phyloP scores from a whole-genome alignment of 768 basidiomycete species.

The Suillus weaverae region DNA sequence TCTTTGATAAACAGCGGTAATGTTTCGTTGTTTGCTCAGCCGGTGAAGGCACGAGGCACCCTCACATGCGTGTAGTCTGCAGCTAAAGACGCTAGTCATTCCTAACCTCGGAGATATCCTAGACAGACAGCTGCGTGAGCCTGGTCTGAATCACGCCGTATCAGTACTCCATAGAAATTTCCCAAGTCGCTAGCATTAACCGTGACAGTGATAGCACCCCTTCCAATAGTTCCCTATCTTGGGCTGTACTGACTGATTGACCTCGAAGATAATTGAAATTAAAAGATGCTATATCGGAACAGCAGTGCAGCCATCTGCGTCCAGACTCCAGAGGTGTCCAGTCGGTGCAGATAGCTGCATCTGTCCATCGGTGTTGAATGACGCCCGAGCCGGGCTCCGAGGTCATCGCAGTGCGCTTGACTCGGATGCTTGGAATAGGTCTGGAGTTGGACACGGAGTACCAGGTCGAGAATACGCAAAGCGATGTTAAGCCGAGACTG shows the following conservation, averaged over 20 bases:
- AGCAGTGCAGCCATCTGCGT: neutral
- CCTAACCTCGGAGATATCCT: neutral
- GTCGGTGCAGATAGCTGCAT: neutral
- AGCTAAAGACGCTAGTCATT: neutral
- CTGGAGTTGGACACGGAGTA: neutral
- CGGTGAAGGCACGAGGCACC: neutral
- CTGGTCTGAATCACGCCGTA: neutral
- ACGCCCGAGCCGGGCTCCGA: neutral
- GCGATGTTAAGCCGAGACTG: neutral
- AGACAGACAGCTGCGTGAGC: neutral
- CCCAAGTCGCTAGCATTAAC: neutral
- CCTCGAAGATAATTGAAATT: slow-evolving; percentile 19
- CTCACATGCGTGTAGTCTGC: neutral
- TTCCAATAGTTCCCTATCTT: slow-evolving; percentile 2
- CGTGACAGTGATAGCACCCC: neutral
- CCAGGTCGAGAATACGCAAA: neutral
- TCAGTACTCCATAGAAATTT: neutral
- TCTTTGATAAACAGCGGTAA: neutral
- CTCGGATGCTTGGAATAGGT: neutral
- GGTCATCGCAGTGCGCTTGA: neutral
- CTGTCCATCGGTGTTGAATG: neutral
- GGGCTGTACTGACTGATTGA: slow-evolving; percentile 12
- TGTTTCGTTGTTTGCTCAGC: neutral
- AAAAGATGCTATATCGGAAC: slow-evolving; percentile 10
- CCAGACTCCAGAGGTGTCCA: neutral